phyloP scores from a whole-genome alignment of 108 stramenopile genomes.

The Cyclostephanos tholiformis region DNA sequence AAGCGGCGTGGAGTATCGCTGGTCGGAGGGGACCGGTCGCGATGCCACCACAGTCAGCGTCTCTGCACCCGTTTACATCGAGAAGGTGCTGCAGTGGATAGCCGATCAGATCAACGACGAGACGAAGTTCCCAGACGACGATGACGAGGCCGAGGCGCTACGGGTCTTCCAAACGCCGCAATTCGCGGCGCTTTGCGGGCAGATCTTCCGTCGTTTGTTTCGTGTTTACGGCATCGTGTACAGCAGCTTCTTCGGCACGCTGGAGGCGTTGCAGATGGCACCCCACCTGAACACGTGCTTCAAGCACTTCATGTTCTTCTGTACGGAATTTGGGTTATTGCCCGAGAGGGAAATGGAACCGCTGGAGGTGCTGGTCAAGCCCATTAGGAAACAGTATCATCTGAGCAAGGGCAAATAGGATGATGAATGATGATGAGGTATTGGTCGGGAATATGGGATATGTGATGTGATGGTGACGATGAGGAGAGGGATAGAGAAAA shows the following conservation, averaged over 20 bases:
- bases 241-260: constrained; percentile 83
- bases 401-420: constrained; percentile 60
- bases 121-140: constrained; percentile 89
- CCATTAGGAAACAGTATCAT: constrained; percentile 88
- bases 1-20: constrained; percentile 88
- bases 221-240: constrained; percentile 93
- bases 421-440: background rate
- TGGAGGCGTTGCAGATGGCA: constrained; percentile 91
- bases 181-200: constrained; percentile 87
- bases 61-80: constrained; percentile 85
- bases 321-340: constrained; percentile 87
- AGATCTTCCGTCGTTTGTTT: constrained; percentile 88
- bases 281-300: constrained; percentile 92
- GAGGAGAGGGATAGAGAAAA: too few species aligned
- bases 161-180: constrained; percentile 87
- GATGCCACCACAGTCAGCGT: constrained; percentile 69
- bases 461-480: too few species aligned
- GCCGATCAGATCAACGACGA: constrained; percentile 90
- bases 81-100: constrained; percentile 88
- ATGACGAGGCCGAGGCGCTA: constrained; percentile 83
- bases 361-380: constrained; percentile 87
- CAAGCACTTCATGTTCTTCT: constrained; percentile 94
- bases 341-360: constrained; percentile 91
- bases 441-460: background rate
- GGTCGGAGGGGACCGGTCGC: constrained; percentile 68